These are phyloP conservation scores for Salix caprea DNA, from an alignment of 345 rosid species.

Conservation along the genomic window DNA sequence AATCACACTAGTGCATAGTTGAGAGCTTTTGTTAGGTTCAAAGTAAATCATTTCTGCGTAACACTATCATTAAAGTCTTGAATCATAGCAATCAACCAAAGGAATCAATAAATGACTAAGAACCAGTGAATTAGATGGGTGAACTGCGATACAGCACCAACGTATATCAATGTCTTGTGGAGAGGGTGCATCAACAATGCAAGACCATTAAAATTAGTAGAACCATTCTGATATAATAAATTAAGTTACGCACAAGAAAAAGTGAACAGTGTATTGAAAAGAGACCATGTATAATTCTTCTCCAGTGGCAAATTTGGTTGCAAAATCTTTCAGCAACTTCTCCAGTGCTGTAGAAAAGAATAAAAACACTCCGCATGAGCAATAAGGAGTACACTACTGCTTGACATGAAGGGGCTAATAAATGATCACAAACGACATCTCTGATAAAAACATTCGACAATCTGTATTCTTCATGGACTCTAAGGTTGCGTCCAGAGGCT, in stretches of 20 bases:
- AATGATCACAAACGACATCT: background rate
- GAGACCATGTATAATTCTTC: constrained; percentile 45
- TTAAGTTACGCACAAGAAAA: background rate
- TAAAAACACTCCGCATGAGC: background rate
- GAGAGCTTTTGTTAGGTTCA: too few species aligned
- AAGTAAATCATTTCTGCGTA: too few species aligned
- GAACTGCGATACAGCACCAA: too few species aligned
- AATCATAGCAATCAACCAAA: too few species aligned
- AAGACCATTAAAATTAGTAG: background rate
- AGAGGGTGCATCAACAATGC: background rate
- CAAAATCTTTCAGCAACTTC: constrained; percentile 37
- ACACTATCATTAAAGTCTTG: too few species aligned
- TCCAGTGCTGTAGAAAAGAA: constrained; percentile 43
- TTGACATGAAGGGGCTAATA: too few species aligned
- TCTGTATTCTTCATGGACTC: background rate
- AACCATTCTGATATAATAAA: background rate
- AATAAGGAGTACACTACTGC: background rate
- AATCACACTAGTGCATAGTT: too few species aligned
- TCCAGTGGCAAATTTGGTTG: constrained; percentile 46
- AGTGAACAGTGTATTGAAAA: background rate
- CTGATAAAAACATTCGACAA: too few species aligned
- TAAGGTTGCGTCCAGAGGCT: too few species aligned
- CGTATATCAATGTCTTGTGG: background rate
- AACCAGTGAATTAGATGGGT: too few species aligned
- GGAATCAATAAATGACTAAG: too few species aligned